A percentile compares a stretch with the other conserved stretches of the same genome.
Evolutionary conservation across 768 basidiomycete species (phyloP).

Genomic region (Rhizopogon salebrosus): DNA sequence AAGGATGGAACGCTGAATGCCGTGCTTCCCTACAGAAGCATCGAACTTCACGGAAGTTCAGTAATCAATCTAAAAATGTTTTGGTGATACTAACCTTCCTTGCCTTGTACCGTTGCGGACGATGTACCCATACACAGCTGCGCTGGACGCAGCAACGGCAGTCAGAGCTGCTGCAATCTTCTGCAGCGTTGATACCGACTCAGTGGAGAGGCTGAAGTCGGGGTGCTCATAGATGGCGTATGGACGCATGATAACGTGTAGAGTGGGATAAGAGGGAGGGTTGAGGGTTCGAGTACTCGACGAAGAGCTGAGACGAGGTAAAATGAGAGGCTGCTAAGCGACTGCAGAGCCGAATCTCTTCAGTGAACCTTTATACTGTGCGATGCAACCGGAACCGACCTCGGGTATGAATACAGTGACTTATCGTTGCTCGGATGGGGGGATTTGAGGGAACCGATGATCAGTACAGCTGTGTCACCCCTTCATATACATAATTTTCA

Average conservation of each 20-base stretch:
- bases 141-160: slow-evolving; percentile 27
- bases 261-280: background rate
- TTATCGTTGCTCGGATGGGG: background rate
- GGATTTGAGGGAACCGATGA: background rate
- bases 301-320: background rate
- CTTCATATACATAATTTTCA: background rate
- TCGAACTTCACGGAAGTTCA: background rate
- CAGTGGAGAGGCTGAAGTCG: slow-evolving; percentile 21
- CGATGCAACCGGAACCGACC: background rate
- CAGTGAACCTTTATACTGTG: background rate
- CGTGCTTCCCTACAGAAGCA: background rate
- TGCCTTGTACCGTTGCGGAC: slow-evolving; percentile 5
- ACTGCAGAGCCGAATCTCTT: background rate
- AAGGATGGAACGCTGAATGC: background rate
- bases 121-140: slow-evolving; percentile 27
- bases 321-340: background rate
- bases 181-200: slow-evolving; percentile 17
- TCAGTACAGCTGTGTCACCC: background rate
- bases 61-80: background rate
- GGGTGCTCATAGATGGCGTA: slow-evolving; percentile 29
- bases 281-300: background rate
- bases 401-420: background rate
- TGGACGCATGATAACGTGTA: slow-evolving; percentile 21
- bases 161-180: slow-evolving; percentile 23
- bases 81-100: slow-evolving; percentile 13